phyloP scores from a whole-genome alignment of 1,284 basidiomycete genomes.

The Fomitopsis pinicola region DNA sequence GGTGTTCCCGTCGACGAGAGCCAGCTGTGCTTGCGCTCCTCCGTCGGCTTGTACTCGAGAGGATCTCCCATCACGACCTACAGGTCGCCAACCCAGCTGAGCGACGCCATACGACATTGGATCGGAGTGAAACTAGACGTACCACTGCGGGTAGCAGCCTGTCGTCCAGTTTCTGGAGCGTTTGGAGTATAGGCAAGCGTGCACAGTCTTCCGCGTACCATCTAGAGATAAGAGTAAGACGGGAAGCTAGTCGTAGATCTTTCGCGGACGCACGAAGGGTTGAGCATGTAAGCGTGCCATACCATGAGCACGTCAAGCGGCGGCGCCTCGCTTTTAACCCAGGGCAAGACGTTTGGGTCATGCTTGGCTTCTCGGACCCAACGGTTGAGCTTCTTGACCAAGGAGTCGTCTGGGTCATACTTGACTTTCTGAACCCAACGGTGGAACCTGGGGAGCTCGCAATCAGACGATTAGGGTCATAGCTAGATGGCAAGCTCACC shows the following conservation, averaged over 20 bases:
- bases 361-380: constrained; percentile 24
- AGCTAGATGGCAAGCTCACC: constrained; percentile 3
- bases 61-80: constrained; percentile 12
- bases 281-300: constrained; percentile 48
- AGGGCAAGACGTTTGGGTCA: constrained; percentile 14
- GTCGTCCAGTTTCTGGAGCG: constrained; percentile 19
- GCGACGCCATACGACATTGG: not conserved
- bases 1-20: constrained; percentile 22
- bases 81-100: not conserved
- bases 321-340: constrained; percentile 29
- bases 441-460: constrained; percentile 24
- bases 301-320: constrained; percentile 46
- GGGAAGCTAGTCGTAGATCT: not conserved
- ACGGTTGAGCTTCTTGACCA: constrained; percentile 20
- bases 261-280: constrained; percentile 31
- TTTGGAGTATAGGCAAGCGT: constrained; percentile 23
- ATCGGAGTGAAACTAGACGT: constrained; percentile 8
- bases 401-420: not conserved
- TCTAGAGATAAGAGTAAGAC: constrained; percentile 17
- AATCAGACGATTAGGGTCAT: too few relatives aligned
- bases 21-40: constrained; percentile 24
- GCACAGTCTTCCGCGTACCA: constrained; percentile 38
- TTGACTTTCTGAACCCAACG: constrained; percentile 24
- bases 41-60: constrained; percentile 16
- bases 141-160: constrained; percentile 26